Evolutionary conservation across 768 basidiomycete genomes (phyloP).

Genomic region (Hirschioporus abietinus): DNA sequence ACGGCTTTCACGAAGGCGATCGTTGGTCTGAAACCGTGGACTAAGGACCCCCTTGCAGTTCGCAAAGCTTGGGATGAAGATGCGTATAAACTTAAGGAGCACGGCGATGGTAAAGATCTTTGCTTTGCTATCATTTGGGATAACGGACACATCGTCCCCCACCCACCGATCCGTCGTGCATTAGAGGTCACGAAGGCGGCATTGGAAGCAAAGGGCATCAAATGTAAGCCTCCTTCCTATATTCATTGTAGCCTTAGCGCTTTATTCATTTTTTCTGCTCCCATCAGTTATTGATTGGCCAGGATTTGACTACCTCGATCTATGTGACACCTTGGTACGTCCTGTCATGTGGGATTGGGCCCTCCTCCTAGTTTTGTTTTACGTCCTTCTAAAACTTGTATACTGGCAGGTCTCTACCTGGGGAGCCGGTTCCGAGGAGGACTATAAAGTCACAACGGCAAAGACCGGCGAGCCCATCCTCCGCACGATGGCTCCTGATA

Average conservation of each 20-base stretch:
- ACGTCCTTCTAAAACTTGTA: no score
- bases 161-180: conserved; percentile 61
- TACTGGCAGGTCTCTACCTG: conserved; percentile 16
- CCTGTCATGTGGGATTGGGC: neutral
- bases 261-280: neutral
- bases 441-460: conserved; percentile 33
- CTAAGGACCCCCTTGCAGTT: conserved; percentile 52
- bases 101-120: conserved; percentile 41
- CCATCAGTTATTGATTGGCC: conserved; percentile 64
- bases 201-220: conserved; percentile 57
- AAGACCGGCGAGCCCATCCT: conserved; percentile 52
- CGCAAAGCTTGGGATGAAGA: conserved; percentile 58
- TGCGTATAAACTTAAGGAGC: conserved; percentile 54
- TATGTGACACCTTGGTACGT: conserved; percentile 4
- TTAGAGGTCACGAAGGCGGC: conserved; percentile 52
- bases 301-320: conserved; percentile 25
- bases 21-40: conserved; percentile 56
- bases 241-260: neutral
- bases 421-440: conserved; percentile 42
- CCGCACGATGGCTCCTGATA: conserved; percentile 36
- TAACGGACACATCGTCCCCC: conserved; percentile 52
- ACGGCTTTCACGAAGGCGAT: conserved; percentile 64
- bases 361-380: conserved; percentile 26
- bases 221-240: conserved; percentile 32
- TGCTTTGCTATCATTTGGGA: conserved; percentile 63